Percentiles rank a stretch among this genome's conserved stretches.
These are phyloP conservation scores for Phaeolepiota aurea DNA, from an alignment of 768 basidiomycete genomes.

Conservation along the genomic window DNA sequence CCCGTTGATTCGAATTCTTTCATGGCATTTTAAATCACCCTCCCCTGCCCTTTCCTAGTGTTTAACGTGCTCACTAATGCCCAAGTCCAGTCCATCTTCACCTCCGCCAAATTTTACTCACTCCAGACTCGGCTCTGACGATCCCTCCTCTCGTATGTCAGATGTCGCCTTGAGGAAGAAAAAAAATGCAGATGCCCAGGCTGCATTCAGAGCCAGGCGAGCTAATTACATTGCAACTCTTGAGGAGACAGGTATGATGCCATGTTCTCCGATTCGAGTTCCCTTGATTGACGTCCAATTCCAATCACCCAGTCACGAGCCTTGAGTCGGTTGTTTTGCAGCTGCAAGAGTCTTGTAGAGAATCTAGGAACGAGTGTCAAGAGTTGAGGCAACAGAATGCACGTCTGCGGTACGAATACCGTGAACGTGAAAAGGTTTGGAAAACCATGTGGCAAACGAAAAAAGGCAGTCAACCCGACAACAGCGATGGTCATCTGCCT, in stretches of 20 bases:
- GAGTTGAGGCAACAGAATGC: conserved; percentile 60
- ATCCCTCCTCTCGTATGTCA: conserved; percentile 36
- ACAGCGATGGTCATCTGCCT: conserved; percentile 39
- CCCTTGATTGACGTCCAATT: conserved; percentile 12
- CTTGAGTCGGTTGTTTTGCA: conserved; percentile 80
- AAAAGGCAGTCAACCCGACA: conserved; percentile 45
- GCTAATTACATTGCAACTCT: conserved; percentile 85
- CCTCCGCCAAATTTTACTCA: conserved; percentile 11
- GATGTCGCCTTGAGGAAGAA: conserved; percentile 74
- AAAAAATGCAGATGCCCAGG: conserved; percentile 88
- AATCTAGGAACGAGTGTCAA: conserved; percentile 50
- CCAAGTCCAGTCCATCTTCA: conserved; percentile 28
- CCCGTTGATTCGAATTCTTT: conserved; percentile 57
- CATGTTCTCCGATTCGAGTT: conserved; percentile 7
- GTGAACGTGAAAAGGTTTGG: conserved; percentile 73
- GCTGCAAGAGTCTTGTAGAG: conserved; percentile 74
- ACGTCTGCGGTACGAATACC: conserved; percentile 53
- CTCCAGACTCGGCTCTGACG: conserved; percentile 26
- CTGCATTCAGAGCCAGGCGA: conserved; percentile 72
- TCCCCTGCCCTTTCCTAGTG: conserved; percentile 16
- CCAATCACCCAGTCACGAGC: conserved; percentile 51
- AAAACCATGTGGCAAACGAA: conserved; percentile 57
- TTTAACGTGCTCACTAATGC: conserved; percentile 25
- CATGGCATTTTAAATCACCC: conserved; percentile 49
- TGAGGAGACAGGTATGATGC: conserved; percentile 63